phyloP scores from a whole-genome alignment of 2,329 filamentous ascomycete species.

The Penicillium hordei region DNA sequence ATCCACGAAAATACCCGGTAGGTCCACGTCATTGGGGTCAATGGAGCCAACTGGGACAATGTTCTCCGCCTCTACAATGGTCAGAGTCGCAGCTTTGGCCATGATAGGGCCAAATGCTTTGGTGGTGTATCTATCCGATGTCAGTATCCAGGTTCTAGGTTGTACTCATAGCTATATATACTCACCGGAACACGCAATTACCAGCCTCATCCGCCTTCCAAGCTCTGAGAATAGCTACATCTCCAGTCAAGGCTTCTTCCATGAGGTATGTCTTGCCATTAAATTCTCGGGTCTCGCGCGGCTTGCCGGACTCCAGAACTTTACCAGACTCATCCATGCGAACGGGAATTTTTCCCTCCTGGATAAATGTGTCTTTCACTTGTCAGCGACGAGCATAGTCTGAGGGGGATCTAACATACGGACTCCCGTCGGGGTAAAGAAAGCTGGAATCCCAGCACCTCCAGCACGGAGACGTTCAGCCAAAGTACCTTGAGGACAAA shows the following conservation, averaged over 20 bases:
- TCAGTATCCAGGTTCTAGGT: background rate
- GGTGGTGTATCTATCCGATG: slow-evolving; percentile 58
- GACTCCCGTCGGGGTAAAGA: slow-evolving; percentile 74
- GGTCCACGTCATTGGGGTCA: slow-evolving; percentile 70
- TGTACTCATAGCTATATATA: background rate
- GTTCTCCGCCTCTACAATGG: slow-evolving; percentile 82
- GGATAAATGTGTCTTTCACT: slow-evolving; percentile 37
- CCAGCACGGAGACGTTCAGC: slow-evolving; percentile 62
- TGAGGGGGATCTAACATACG: slow-evolving; percentile 46
- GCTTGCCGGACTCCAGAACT: slow-evolving; percentile 67
- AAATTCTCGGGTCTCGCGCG: slow-evolving; percentile 71
- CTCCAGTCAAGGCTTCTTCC: slow-evolving; percentile 73
- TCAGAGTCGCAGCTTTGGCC: slow-evolving; percentile 75
- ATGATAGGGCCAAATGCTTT: slow-evolving; percentile 73
- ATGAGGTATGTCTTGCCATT: slow-evolving; percentile 71
- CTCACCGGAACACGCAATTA: slow-evolving; percentile 73
- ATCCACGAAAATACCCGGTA: slow-evolving; percentile 81
- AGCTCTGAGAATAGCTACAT: slow-evolving; percentile 74
- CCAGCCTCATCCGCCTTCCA: slow-evolving; percentile 74
- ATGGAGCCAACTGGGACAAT: slow-evolving; percentile 75
- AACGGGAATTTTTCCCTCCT: slow-evolving; percentile 59
- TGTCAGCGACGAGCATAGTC: background rate
- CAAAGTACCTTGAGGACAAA: slow-evolving; percentile 67
- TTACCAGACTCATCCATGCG: slow-evolving; percentile 79
- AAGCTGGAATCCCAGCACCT: slow-evolving; percentile 75